These are phyloP conservation scores for Magnusiomyces clavatus DNA, from an alignment of 1,139 yeast genomes.

Conservation along the genomic window DNA sequence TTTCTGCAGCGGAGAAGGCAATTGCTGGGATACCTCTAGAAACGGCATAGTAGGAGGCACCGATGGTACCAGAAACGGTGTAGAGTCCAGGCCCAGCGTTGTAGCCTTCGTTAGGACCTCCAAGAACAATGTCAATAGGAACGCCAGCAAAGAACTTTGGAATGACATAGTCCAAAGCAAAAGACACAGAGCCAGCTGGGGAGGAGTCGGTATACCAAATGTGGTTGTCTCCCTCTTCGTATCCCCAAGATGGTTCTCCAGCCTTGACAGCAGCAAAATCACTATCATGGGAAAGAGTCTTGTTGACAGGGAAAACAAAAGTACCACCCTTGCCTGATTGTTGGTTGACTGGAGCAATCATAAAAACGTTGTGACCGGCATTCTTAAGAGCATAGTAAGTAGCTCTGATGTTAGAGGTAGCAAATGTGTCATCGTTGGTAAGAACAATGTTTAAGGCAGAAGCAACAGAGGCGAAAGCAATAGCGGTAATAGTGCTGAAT, in stretches of 20 bases:
- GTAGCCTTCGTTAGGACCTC: constrained; percentile 43
- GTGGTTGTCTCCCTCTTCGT: constrained; percentile 34
- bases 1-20: constrained; percentile 14
- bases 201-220: constrained; percentile 35
- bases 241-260: constrained; percentile 43
- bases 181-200: constrained; percentile 15
- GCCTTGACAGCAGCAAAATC: constrained; percentile 36
- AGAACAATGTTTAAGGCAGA: constrained; percentile 35
- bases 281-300: constrained; percentile 34
- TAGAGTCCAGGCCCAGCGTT: constrained; percentile 37
- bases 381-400: constrained; percentile 45
- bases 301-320: constrained; percentile 40
- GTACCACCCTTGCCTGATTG: constrained; percentile 55
- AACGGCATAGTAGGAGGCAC: constrained; percentile 38
- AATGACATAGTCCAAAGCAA: constrained; percentile 19
- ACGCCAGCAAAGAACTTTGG: constrained; percentile 33
- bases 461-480: neutral
- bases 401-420: constrained; percentile 53
- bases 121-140: constrained; percentile 37
- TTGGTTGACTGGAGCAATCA: constrained; percentile 53
- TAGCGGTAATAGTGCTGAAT: neutral
- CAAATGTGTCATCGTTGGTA: constrained; percentile 57
- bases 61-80: constrained; percentile 41
- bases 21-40: constrained; percentile 40
- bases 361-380: constrained; percentile 48